Conservation (phyloP, 495 filamentous ascomycete genomes). For the Jackrogersella multiformis region DNA sequence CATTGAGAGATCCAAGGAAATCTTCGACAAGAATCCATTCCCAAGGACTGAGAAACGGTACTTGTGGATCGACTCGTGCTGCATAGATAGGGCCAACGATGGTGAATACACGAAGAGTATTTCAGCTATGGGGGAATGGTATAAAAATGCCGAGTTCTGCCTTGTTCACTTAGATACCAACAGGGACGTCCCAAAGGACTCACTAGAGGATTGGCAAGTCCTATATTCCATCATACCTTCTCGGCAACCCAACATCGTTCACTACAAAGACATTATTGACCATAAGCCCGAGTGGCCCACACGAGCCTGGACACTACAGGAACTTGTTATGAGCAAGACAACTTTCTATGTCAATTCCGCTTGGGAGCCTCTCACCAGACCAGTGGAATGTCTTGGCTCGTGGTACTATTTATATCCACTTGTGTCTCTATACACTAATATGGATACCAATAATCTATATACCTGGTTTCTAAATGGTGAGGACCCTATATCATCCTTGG, state of each 20-base stretch:
- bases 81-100: slow-evolving; percentile 56
- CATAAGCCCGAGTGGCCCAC: slow-evolving; percentile 52
- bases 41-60: slow-evolving; percentile 51
- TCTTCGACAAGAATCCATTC: slow-evolving; percentile 51
- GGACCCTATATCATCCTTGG: neutral
- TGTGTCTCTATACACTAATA: slow-evolving; percentile 45
- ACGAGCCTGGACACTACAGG: slow-evolving; percentile 60
- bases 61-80: slow-evolving; percentile 61
- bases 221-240: slow-evolving; percentile 4
- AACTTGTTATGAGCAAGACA: slow-evolving; percentile 59
- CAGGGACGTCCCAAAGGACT: slow-evolving; percentile 22
- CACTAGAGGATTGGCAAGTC: slow-evolving; percentile 20
- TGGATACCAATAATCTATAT: slow-evolving; percentile 37
- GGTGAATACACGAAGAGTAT: slow-evolving; percentile 54
- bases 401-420: slow-evolving; percentile 55
- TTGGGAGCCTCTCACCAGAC: slow-evolving; percentile 49
- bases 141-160: slow-evolving; percentile 57
- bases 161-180: slow-evolving; percentile 57
- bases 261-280: slow-evolving; percentile 35
- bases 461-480: neutral
- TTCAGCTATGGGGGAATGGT: slow-evolving; percentile 61
- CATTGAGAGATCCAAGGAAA: slow-evolving; percentile 45
- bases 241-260: slow-evolving; percentile 30
- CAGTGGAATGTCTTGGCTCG: slow-evolving; percentile 51
- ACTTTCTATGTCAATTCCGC: slow-evolving; percentile 56